Evolutionary conservation across 73 alveolate genomes (phyloP).

Genomic region (Paramecium octaurelia): DNA sequence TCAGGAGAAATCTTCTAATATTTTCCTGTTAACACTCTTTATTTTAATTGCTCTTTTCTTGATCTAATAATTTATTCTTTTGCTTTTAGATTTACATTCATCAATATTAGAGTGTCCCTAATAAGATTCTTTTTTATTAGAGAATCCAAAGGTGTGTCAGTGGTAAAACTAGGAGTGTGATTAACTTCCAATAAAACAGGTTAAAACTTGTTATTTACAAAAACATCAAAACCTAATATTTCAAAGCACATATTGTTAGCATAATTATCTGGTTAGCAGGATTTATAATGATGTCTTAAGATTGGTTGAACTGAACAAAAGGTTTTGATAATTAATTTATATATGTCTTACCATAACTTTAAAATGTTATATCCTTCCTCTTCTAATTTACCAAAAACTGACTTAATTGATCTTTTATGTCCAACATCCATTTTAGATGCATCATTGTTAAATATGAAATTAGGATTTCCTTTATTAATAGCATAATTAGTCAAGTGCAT

Average conservation of each 20-base stretch:
- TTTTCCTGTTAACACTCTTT: slow-evolving; percentile 51
- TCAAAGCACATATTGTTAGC: slow-evolving; percentile 67
- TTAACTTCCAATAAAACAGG: slow-evolving; percentile 51
- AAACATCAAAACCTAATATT: slow-evolving; percentile 64
- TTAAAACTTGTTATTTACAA: slow-evolving; percentile 33
- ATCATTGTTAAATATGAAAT: slow-evolving; percentile 64
- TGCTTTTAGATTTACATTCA: slow-evolving; percentile 27
- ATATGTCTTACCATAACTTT: slow-evolving; percentile 64
- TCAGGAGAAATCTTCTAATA: slow-evolving; percentile 1
- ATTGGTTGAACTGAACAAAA: slow-evolving; percentile 67
- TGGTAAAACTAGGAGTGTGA: slow-evolving; percentile 54
- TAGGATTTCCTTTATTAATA: slow-evolving; percentile 73
- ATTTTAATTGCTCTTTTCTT: slow-evolving; percentile 24
- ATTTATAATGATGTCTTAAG: slow-evolving; percentile 64
- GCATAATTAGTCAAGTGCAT: slow-evolving; percentile 93
- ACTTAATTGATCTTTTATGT: slow-evolving; percentile 67
- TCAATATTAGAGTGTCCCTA: slow-evolving; percentile 28
- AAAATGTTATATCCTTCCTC: slow-evolving; percentile 66
- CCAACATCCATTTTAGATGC: slow-evolving; percentile 71
- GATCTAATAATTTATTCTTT: background rate
- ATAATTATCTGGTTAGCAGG: slow-evolving; percentile 70
- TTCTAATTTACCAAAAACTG: slow-evolving; percentile 48
- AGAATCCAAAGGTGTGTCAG: slow-evolving; percentile 57
- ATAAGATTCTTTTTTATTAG: slow-evolving; percentile 27
- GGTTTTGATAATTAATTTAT: slow-evolving; percentile 60